These are phyloP conservation scores for Cruciata laevipes DNA, from an alignment of 257 asterid genomes.

Conservation along the genomic window DNA sequence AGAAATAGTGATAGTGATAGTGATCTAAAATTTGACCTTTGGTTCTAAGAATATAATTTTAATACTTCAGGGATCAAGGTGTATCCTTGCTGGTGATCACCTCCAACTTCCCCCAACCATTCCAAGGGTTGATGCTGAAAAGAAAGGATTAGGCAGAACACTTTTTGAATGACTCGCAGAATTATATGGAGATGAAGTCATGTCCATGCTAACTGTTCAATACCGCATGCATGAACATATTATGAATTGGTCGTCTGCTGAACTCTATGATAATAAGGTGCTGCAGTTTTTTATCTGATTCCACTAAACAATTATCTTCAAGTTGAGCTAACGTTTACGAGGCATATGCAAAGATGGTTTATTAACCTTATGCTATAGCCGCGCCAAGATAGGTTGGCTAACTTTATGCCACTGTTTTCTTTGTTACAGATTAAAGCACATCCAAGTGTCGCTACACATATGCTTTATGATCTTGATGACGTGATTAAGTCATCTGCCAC, in stretches of 20 bases:
- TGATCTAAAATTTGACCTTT: neutral
- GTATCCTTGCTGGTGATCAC: constrained; percentile 90
- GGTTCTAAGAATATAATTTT: constrained; percentile 13
- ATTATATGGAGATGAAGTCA: constrained; percentile 68
- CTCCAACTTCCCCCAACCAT: constrained; percentile 99
- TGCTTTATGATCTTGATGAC: constrained; percentile 62
- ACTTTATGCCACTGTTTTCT: constrained; percentile 5
- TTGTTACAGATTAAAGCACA: constrained; percentile 73
- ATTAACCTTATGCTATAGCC: neutral
- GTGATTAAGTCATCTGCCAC: constrained; percentile 75
- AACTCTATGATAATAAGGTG: constrained; percentile 87
- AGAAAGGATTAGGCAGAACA: constrained; percentile 87
- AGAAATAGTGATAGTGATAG: neutral
- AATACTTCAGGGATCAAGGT: constrained; percentile 65
- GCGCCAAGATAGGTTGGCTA: neutral
- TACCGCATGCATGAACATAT: constrained; percentile 94
- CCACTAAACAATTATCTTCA: neutral
- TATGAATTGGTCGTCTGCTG: constrained; percentile 93
- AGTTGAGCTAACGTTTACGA: neutral
- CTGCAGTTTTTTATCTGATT: constrained; percentile 17
- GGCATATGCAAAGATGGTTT: neutral
- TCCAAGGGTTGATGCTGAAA: constrained; percentile 96
- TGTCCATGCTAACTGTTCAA: constrained; percentile 94
- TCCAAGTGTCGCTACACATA: constrained; percentile 76
- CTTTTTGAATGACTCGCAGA: constrained; percentile 92